A percentile compares a stretch with the other conserved stretches of the same genome.
phyloP scores from a whole-genome alignment of 345 rosid genomes.

The Geranium rotundifolium region DNA sequence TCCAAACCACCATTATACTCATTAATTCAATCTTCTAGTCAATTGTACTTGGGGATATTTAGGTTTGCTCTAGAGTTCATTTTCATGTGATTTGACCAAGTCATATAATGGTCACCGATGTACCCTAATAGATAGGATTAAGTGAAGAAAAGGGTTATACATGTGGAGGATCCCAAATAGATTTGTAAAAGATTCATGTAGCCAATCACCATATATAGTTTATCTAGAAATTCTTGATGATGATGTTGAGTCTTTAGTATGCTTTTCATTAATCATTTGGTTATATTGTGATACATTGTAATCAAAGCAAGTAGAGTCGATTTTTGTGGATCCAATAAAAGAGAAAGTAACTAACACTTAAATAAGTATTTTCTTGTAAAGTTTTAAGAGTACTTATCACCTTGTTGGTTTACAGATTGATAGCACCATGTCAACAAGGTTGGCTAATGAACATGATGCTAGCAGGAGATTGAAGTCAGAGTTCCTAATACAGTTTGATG shows the following conservation, averaged over 20 bases:
- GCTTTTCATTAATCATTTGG: too few species aligned
- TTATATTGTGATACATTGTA: too few species aligned
- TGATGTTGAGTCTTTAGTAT: background rate
- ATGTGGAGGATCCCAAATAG: background rate
- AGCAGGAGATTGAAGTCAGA: constrained; percentile 95
- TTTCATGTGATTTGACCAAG: background rate
- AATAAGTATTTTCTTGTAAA: background rate
- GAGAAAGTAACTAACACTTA: too few species aligned
- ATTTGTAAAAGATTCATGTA: background rate
- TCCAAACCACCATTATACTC: too few species aligned
- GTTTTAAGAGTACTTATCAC: constrained; percentile 1
- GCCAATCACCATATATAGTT: background rate
- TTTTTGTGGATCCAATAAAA: too few species aligned
- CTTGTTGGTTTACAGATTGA: constrained; percentile 52
- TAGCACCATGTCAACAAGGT: constrained; percentile 85
- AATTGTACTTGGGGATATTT: background rate
- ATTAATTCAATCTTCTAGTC: too few species aligned
- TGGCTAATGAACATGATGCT: constrained; percentile 78
- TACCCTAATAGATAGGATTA: background rate
- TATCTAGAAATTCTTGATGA: background rate
- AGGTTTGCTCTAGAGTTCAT: background rate
- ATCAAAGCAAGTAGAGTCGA: too few species aligned
- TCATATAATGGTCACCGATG: background rate
- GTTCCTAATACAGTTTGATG: constrained; percentile 88
- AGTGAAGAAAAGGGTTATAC: background rate